These are phyloP conservation scores for Eucalyptus guilfoylei DNA, from an alignment of 345 rosid genomes.

Conservation along the genomic window DNA sequence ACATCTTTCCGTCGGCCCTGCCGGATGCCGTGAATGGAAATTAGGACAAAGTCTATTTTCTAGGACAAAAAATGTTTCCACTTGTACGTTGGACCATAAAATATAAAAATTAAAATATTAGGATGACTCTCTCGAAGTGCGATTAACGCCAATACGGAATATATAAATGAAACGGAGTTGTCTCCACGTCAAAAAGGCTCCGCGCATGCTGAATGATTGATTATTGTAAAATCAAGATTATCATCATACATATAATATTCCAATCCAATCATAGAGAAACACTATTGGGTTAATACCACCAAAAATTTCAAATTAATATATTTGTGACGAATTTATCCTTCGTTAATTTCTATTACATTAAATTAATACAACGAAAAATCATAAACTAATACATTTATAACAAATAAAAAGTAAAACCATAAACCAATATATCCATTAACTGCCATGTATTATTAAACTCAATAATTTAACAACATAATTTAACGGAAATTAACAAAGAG, in stretches of 20 bases:
- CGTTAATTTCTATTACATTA: too few species aligned
- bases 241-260: not conserved
- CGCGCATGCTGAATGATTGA: not conserved
- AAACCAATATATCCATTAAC: rapidly evolving
- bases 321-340: too few species aligned
- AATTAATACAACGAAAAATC: too few species aligned
- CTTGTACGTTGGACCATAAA: not conserved
- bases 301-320: too few species aligned
- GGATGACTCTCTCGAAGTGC: not conserved
- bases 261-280: too few species aligned
- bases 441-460: too few species aligned
- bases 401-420: rapidly evolving
- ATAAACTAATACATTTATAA: too few species aligned
- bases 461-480: too few species aligned
- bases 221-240: not conserved
- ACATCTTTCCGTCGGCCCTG: not conserved
- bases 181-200: not conserved
- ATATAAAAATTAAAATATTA: not conserved
- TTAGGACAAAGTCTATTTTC: not conserved
- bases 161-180: not conserved
- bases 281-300: too few species aligned
- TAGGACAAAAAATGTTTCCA: not conserved
- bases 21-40: not conserved
- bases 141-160: not conserved
- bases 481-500: rapidly evolving